These are phyloP conservation scores for Lolium perenne DNA, from an alignment of 176 grass and related monocot species.

Conservation along the genomic window DNA sequence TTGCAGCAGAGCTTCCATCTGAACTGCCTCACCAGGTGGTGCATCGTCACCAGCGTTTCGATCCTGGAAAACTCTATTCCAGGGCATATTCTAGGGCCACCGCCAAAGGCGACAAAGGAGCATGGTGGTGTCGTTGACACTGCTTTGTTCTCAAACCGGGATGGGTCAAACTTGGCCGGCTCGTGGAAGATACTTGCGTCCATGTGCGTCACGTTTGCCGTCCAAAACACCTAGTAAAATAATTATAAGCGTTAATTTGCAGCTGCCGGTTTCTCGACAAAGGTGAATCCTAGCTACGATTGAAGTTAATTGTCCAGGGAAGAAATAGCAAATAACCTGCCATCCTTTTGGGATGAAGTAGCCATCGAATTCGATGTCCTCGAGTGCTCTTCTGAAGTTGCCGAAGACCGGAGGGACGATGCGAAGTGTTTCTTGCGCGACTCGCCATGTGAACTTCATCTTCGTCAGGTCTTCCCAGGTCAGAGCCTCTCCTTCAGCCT, in stretches of 20 bases:
- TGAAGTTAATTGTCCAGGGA: neutral
- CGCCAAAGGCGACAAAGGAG: conserved; percentile 62
- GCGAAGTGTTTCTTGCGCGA: conserved; percentile 48
- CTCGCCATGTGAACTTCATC: conserved; percentile 63
- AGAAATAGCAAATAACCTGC: conserved; percentile 39
- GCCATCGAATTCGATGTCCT: conserved; percentile 51
- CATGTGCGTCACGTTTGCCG: conserved; percentile 48
- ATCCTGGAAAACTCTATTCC: conserved; percentile 59
- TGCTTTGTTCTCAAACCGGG: conserved; percentile 44
- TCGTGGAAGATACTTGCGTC: conserved; percentile 47
- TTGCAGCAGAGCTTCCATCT: conserved; percentile 55
- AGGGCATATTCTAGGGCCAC: conserved; percentile 48
- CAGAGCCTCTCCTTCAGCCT: conserved; percentile 39
- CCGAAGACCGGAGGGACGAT: conserved; percentile 51
- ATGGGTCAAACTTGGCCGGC: conserved; percentile 47
- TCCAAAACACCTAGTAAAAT: conserved; percentile 66
- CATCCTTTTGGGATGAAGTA: conserved; percentile 59
- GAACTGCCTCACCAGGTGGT: conserved; percentile 46
- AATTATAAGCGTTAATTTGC: no score
- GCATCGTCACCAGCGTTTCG: conserved; percentile 56
- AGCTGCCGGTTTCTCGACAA: neutral
- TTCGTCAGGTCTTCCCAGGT: conserved; percentile 52
- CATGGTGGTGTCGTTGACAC: conserved; percentile 20
- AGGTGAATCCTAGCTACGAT: neutral
- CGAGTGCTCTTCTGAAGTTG: conserved; percentile 36